phyloP scores from a whole-genome alignment of 306 rosid species.

The Cucumis sativus region Cucumber_9930_V3 NC_026661.2:7755501-7756000 shows the following conservation, averaged over 20 bases:
- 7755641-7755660: background rate
- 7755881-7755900: background rate
- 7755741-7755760: too few relatives aligned
- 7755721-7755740: too few relatives aligned
- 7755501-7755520: background rate
- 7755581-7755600: background rate
- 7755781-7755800: too few relatives aligned
- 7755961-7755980: background rate
- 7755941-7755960: background rate
- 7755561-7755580: background rate
- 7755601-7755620: background rate
- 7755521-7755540: background rate
- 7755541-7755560: background rate
- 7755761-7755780: too few relatives aligned
- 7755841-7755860: too few relatives aligned
- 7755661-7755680: background rate
- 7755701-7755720: too few relatives aligned
- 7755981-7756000: background rate
- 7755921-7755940: conserved; percentile 1
- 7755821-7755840: too few relatives aligned
- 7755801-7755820: too few relatives aligned
- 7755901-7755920: background rate
- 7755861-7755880: too few relatives aligned
- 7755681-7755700: background rate
- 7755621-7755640: background rate